Conservation (phyloP, 2,329 filamentous ascomycete genomes). For the Epichloe uncinata region DNA sequence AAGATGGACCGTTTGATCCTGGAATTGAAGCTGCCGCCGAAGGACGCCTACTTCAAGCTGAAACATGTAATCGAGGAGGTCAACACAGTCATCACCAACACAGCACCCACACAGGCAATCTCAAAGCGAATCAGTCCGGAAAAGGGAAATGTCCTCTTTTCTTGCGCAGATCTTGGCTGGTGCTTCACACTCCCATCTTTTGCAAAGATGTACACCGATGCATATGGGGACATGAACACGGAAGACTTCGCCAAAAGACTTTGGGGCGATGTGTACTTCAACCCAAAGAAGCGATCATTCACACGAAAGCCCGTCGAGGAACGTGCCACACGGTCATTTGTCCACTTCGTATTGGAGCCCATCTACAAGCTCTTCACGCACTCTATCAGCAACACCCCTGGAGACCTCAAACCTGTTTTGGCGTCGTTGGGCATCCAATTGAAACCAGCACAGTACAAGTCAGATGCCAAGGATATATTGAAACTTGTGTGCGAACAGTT, state of each 20-base stretch:
- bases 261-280: slow-evolving; percentile 97
- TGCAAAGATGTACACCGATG: slow-evolving; percentile 89
- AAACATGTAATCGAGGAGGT: slow-evolving; percentile 98
- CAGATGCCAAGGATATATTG: slow-evolving; percentile 77
- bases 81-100: slow-evolving; percentile 87
- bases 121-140: slow-evolving; percentile 78
- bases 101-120: slow-evolving; percentile 68
- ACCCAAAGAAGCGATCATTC: slow-evolving; percentile 79
- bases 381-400: slow-evolving; percentile 80
- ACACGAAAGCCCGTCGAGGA: slow-evolving; percentile 78
- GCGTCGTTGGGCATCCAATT: slow-evolving; percentile 67
- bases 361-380: slow-evolving; percentile 97
- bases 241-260: slow-evolving; percentile 73
- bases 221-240: slow-evolving; percentile 67
- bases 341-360: slow-evolving; percentile 88
- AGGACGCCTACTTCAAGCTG: slow-evolving; percentile 95
- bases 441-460: slow-evolving; percentile 85
- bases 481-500: slow-evolving; percentile 89
- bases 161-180: slow-evolving; percentile 88
- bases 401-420: slow-evolving; percentile 69
- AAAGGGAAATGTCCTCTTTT: slow-evolving; percentile 96
- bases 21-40: slow-evolving; percentile 85
- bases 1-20: slow-evolving; percentile 94
- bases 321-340: slow-evolving; percentile 70
- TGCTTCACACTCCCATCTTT: slow-evolving; percentile 92